A percentile compares a stretch with the other conserved stretches of the same genome.
Evolutionary conservation across 495 filamentous ascomycete genomes (phyloP).

Genomic region (Cryomyces antarcticus): DNA sequence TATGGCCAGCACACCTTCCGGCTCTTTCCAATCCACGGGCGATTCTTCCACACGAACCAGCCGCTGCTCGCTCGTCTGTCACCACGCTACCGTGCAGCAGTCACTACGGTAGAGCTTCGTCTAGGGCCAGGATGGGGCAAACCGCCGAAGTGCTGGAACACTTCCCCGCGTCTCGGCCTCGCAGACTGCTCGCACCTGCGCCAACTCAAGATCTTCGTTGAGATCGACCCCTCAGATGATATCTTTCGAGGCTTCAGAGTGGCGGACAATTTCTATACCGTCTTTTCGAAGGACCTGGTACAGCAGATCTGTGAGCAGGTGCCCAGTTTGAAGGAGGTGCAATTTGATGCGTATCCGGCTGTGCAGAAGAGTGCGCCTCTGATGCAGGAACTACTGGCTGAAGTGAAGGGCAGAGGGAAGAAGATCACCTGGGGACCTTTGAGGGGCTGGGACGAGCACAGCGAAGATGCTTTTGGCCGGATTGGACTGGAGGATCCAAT

Average conservation of each 20-base stretch:
- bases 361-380: constrained; percentile 49
- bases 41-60: constrained; percentile 40
- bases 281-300: constrained; percentile 42
- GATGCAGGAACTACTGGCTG: constrained; percentile 44
- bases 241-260: constrained; percentile 54
- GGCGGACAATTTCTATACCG: constrained; percentile 51
- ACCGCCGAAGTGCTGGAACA: constrained; percentile 54
- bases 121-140: constrained; percentile 63
- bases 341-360: constrained; percentile 56
- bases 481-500: constrained; percentile 8
- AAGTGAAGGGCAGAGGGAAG: constrained; percentile 28
- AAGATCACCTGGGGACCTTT: constrained; percentile 49
- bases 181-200: constrained; percentile 38
- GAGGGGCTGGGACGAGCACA: constrained; percentile 34
- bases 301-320: constrained; percentile 35
- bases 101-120: constrained; percentile 54
- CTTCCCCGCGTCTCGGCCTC: constrained; percentile 44
- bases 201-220: constrained; percentile 52
- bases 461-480: constrained; percentile 3
- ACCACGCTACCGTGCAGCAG: constrained; percentile 37
- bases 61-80: constrained; percentile 47
- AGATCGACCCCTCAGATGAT: constrained; percentile 55
- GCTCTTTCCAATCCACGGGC: constrained; percentile 52
- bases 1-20: constrained; percentile 60
- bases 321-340: constrained; percentile 37